Conservation (phyloP, 495 filamentous ascomycete species). For the Aspergillus steynii region DNA sequence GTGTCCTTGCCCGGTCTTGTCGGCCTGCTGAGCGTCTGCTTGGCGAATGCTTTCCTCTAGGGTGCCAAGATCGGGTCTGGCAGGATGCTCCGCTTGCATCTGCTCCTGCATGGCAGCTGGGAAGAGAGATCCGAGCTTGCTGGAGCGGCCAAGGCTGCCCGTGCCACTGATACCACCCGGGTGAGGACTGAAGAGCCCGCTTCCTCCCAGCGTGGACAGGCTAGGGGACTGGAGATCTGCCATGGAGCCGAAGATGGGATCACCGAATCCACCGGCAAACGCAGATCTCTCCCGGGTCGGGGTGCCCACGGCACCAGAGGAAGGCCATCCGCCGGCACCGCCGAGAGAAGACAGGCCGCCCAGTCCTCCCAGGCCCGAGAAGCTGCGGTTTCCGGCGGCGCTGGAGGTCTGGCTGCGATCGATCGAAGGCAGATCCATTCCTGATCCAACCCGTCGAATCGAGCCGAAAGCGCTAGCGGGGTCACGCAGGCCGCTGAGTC, state of each 20-base stretch:
- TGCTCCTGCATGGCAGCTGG: slow-evolving; percentile 87
- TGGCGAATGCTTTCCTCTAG: slow-evolving; percentile 41
- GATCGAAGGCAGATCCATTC: slow-evolving; percentile 64
- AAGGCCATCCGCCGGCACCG: slow-evolving; percentile 62
- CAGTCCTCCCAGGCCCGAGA: slow-evolving; percentile 63
- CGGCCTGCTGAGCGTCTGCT: slow-evolving; percentile 23
- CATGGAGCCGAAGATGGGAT: slow-evolving; percentile 68
- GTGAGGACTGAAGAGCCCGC: slow-evolving; percentile 54
- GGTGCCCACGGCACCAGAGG: slow-evolving; percentile 60
- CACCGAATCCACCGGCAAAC: slow-evolving; percentile 67
- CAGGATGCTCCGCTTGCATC: slow-evolving; percentile 56
- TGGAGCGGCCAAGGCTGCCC: slow-evolving; percentile 65
- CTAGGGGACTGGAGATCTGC: slow-evolving; percentile 77
- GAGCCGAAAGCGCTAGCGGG: slow-evolving; percentile 51
- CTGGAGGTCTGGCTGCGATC: slow-evolving; percentile 92
- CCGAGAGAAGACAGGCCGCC: slow-evolving; percentile 60
- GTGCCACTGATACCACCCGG: slow-evolving; percentile 42
- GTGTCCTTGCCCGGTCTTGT: slow-evolving; percentile 30
- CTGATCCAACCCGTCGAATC: slow-evolving; percentile 48
- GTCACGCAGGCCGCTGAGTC: slow-evolving; percentile 55
- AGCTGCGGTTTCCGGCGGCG: slow-evolving; percentile 67
- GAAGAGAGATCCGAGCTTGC: slow-evolving; percentile 86
- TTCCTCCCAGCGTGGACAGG: slow-evolving; percentile 59
- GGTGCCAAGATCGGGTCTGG: slow-evolving; percentile 53
- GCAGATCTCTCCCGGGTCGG: slow-evolving; percentile 73